Conservation (phyloP, 345 rosid species). For the Raphanus raphanistrum region DNA sequence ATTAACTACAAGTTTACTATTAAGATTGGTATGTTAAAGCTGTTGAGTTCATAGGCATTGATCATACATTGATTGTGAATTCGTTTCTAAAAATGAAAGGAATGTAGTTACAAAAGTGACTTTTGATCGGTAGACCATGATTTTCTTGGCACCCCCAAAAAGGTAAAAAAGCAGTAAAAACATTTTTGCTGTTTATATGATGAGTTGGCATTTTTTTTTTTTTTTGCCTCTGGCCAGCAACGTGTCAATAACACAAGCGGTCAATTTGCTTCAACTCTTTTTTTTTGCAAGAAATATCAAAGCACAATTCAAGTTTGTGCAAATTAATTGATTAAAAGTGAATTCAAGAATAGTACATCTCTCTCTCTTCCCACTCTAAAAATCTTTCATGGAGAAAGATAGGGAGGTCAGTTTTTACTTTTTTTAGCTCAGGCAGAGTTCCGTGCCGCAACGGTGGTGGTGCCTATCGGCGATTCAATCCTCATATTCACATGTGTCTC, state of each 20-base stretch:
- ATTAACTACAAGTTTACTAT: background rate
- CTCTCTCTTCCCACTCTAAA: background rate
- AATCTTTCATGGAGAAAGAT: background rate
- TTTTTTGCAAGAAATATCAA: background rate
- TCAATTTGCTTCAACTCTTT: background rate
- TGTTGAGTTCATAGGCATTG: background rate
- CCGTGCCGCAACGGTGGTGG: background rate
- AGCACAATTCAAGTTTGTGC: background rate
- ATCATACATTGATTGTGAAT: background rate
- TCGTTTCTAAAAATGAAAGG: background rate
- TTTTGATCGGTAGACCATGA: background rate
- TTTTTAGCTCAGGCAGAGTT: background rate
- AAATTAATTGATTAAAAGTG: background rate
- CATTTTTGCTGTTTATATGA: background rate
- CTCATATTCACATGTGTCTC: background rate
- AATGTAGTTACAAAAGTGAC: background rate
- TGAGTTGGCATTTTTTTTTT: background rate
- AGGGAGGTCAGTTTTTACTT: background rate
- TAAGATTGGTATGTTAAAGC: background rate
- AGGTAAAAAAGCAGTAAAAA: background rate
- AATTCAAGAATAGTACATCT: background rate
- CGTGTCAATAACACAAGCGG: constrained; percentile 3
- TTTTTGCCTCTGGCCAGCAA: constrained; percentile 10
- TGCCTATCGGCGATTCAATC: background rate
- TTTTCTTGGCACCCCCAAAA: background rate